These are phyloP conservation scores for Breviolum minutum DNA, from an alignment of 73 alveolate genomes.

Conservation along the genomic window DNA sequence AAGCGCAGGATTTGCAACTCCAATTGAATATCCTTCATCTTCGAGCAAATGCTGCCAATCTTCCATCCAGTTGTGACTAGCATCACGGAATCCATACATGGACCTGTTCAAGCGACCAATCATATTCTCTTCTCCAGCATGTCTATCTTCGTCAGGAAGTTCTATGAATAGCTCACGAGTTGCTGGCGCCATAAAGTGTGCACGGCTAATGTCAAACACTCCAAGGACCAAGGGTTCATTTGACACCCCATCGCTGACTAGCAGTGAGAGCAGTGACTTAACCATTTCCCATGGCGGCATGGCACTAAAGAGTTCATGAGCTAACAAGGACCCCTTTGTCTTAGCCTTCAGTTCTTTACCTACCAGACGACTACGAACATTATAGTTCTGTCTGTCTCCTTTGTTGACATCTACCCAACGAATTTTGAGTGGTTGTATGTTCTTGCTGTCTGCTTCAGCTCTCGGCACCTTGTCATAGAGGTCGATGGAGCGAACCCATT, in stretches of 20 bases:
- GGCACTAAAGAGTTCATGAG: slow-evolving; percentile 38
- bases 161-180: neutral
- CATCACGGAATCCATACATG: slow-evolving; percentile 64
- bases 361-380: slow-evolving; percentile 16
- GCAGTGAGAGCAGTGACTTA: slow-evolving; percentile 17
- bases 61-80: slow-evolving; percentile 37
- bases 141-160: neutral
- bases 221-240: neutral
- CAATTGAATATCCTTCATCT: slow-evolving; percentile 31
- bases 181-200: slow-evolving; percentile 18
- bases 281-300: slow-evolving; percentile 73
- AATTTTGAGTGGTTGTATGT: neutral
- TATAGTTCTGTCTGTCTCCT: neutral
- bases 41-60: slow-evolving; percentile 45
- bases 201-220: slow-evolving; percentile 32
- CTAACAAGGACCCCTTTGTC: slow-evolving; percentile 34
- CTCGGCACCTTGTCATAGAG: slow-evolving; percentile 44
- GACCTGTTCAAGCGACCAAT: slow-evolving; percentile 22
- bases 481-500: neutral
- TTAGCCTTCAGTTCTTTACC: slow-evolving; percentile 65
- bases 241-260: neutral
- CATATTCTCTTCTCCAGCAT: neutral
- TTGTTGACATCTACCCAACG: slow-evolving; percentile 72
- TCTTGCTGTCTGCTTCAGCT: neutral
- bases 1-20: slow-evolving; percentile 51